phyloP scores from a whole-genome alignment of 805 yeast species.

The Blastobotrys parvus region DNA sequence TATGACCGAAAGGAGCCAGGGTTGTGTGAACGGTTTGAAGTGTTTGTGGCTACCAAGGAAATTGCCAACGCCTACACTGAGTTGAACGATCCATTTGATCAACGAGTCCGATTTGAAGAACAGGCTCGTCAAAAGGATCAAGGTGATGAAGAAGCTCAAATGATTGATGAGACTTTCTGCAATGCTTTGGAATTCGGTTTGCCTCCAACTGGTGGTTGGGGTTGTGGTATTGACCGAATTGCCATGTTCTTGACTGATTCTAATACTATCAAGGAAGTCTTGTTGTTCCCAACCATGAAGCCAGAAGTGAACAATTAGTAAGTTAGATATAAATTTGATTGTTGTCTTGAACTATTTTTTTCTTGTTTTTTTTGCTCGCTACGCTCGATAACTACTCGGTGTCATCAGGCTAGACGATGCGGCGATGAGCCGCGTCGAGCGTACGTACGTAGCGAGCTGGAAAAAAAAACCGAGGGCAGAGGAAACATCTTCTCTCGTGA shows the following conservation, averaged over 20 bases:
- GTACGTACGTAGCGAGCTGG: too few species aligned
- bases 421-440: too few species aligned
- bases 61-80: constrained; percentile 98
- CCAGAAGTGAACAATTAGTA: constrained; percentile 53
- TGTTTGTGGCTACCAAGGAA: constrained; percentile 97
- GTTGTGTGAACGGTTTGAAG: constrained; percentile 96
- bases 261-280: constrained; percentile 93
- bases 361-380: too few species aligned
- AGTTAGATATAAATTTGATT: not conserved
- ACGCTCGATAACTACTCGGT: too few species aligned
- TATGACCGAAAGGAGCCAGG: constrained; percentile 89
- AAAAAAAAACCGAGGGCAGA: too few species aligned
- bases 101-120: constrained; percentile 95
- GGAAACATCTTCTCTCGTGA: too few species aligned
- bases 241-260: constrained; percentile 97
- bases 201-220: constrained; percentile 99
- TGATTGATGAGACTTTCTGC: constrained; percentile 94
- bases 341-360: too few species aligned
- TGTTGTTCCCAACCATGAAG: constrained; percentile 97
- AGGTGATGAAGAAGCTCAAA: constrained; percentile 98
- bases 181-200: constrained; percentile 96
- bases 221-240: constrained; percentile 96
- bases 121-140: constrained; percentile 98
- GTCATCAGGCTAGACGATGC: too few species aligned
- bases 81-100: constrained; percentile 98